Percentiles rank a stretch among this genome's conserved stretches.
Conservation (phyloP, 2,329 filamentous ascomycete genomes). For the Fusarium gaditjirri region DNA sequence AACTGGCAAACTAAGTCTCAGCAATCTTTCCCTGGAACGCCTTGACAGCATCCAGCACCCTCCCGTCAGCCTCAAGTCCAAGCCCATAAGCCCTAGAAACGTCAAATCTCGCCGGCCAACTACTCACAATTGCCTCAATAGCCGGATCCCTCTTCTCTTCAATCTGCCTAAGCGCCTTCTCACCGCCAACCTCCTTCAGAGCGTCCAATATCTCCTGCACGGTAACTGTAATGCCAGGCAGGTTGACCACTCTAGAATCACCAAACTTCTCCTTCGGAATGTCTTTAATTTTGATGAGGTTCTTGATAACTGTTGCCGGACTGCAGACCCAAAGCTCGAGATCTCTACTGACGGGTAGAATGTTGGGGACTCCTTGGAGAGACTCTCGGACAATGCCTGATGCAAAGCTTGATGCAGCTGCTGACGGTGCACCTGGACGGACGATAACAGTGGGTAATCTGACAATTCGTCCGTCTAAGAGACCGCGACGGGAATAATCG, state of each 20-base stretch:
- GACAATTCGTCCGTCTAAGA: conserved; percentile 66
- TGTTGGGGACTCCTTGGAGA: conserved; percentile 55
- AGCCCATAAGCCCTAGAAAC: conserved; percentile 62
- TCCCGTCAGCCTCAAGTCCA: conserved; percentile 60
- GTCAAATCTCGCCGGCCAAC: conserved; percentile 64
- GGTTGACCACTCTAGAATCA: conserved; percentile 57
- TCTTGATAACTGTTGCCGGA: conserved; percentile 59
- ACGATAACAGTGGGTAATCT: conserved; percentile 71
- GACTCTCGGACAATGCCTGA: conserved; percentile 71
- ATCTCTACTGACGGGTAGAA: conserved; percentile 58
- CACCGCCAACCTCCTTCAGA: conserved; percentile 58
- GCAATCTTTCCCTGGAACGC: conserved; percentile 29
- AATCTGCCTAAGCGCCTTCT: conserved; percentile 55
- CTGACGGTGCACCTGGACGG: conserved; percentile 68
- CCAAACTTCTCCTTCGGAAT: conserved; percentile 53
- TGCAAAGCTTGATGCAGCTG: conserved; percentile 69
- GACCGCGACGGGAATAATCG: conserved; percentile 57
- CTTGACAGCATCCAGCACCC: conserved; percentile 45
- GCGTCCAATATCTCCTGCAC: conserved; percentile 64
- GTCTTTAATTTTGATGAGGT: conserved; percentile 58
- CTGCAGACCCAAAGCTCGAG: conserved; percentile 64
- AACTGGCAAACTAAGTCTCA: background rate
- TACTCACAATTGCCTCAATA: conserved; percentile 61
- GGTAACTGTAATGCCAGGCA: conserved; percentile 63
- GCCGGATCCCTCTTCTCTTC: conserved; percentile 58